Evolutionary conservation across 1,284 basidiomycete genomes (phyloP), one percentile per base, ranked within the genome.

Genomic region (Moesziomyces aphidis): DNA sequence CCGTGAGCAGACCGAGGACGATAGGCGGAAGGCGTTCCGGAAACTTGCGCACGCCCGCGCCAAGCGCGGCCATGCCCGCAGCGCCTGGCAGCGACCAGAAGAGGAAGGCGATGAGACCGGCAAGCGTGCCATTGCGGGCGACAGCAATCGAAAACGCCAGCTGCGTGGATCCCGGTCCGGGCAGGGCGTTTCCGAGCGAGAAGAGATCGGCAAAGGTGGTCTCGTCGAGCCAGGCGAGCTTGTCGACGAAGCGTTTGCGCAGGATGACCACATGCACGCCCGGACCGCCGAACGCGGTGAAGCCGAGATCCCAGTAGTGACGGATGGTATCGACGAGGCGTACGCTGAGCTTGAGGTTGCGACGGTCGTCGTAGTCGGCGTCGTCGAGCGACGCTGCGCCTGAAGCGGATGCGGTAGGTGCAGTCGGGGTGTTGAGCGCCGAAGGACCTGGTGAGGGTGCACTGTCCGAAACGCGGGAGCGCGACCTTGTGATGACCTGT

Each of bases 1-100:
- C 89, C 0, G 88, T 88, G 19, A 90, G 83, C 9, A 89, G 84
- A 2, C 87, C 88, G 46, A 89, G 87, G 13, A 88, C 88, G 44
- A 87, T 86, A 1, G 82, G 78, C 0, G 89, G 89, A 0, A 90
- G 86, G 5, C 77, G 80, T 34, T 86, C 85, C 13, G 86, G 85
- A 21, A 90, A 87, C 6, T 77, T 84, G n/a, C 85, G 78, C 4
- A 90, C 86, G n/a, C 87, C 89, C 1, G 88, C 83, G 0, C 86
- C 87, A 10, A 90, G 81, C 4, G 83, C 86, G 21, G 86, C 88
- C 89, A 90, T 90, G 3, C 86, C 87, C 0, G 87, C 68, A 1
- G 88, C 88, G 13, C 88, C 88, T 8, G 88, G 89, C 5, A 88
- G 81, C 31, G 78, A 81, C 86, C 86, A 86, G 34, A 85, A 63